A percentile compares a stretch with the other conserved stretches of the same genome.
phyloP scores from a whole-genome alignment of 805 yeast species.

The Priceomyces melissophilus region DNA sequence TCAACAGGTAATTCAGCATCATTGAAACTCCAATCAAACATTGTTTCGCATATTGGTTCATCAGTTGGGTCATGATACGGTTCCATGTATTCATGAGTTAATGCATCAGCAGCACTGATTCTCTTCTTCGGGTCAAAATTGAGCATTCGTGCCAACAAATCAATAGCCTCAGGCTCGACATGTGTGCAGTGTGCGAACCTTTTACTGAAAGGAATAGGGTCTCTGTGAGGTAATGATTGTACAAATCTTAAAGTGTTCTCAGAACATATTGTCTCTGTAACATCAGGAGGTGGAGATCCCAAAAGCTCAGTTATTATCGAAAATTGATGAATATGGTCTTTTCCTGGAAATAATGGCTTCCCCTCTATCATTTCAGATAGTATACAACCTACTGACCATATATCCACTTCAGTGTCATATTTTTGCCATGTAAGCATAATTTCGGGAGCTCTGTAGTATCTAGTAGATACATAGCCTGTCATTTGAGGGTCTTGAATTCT shows the following conservation, averaged over 20 bases:
- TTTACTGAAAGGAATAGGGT: slow-evolving; percentile 83
- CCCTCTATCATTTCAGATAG: slow-evolving; percentile 98
- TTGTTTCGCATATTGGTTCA: slow-evolving; percentile 90
- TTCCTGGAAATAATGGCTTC: slow-evolving; percentile 95
- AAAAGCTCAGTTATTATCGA: slow-evolving; percentile 92
- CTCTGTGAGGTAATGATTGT: slow-evolving; percentile 86
- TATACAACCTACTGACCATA: slow-evolving; percentile 97
- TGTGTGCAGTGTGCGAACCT: slow-evolving; percentile 62
- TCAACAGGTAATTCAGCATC: slow-evolving; percentile 97
- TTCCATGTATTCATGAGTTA: slow-evolving; percentile 85
- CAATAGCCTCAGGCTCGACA: slow-evolving; percentile 84
- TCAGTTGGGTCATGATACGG: slow-evolving; percentile 97
- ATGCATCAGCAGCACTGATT: slow-evolving; percentile 86
- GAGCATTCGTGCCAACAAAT: slow-evolving; percentile 81
- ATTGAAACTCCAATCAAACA: slow-evolving; percentile 97
- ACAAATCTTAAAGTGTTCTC: slow-evolving; percentile 94
- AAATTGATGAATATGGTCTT: slow-evolving; percentile 97
- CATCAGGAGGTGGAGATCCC: slow-evolving; percentile 96
- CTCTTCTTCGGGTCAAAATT: slow-evolving; percentile 94
- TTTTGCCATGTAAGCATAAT: slow-evolving; percentile 99
- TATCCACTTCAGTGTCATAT: slow-evolving; percentile 93
- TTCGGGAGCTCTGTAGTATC: slow-evolving; percentile 97
- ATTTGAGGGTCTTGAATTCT: slow-evolving; percentile 97
- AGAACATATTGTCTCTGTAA: slow-evolving; percentile 91
- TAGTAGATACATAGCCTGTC: slow-evolving; percentile 96